Conservation (phyloP, 176 grass and related monocot species). For the Otatea glauca region DNA sequence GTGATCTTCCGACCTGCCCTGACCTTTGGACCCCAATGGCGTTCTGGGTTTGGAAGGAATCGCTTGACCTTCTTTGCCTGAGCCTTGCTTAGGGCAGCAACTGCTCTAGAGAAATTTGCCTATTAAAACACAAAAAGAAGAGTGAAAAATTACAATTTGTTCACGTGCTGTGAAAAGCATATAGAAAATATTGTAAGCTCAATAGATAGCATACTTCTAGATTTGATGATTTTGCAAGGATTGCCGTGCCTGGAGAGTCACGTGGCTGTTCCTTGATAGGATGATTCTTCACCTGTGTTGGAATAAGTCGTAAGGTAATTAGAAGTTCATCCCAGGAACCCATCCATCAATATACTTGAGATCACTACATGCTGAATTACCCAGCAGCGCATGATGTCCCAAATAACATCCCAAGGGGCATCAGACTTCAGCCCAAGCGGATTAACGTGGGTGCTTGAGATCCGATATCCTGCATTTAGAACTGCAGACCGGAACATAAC, state of each 20-base stretch:
- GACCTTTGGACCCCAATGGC: slow-evolving; percentile 90
- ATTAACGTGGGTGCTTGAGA: slow-evolving; percentile 81
- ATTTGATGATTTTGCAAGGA: slow-evolving; percentile 74
- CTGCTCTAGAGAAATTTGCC: slow-evolving; percentile 85
- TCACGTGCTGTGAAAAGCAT: neutral
- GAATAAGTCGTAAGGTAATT: neutral
- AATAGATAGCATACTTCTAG: slow-evolving; percentile 63
- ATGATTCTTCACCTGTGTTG: slow-evolving; percentile 82
- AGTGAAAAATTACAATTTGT: slow-evolving; percentile 13
- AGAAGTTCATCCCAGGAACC: neutral
- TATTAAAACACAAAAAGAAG: slow-evolving; percentile 26
- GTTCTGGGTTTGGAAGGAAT: slow-evolving; percentile 91
- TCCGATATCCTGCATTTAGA: slow-evolving; percentile 92
- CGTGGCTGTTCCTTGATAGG: slow-evolving; percentile 78
- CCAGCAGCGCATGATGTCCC: slow-evolving; percentile 99
- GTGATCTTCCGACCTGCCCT: slow-evolving; percentile 87
- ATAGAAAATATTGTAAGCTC: neutral
- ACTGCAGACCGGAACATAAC: slow-evolving; percentile 89
- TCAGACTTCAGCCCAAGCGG: slow-evolving; percentile 85
- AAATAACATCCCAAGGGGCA: slow-evolving; percentile 95
- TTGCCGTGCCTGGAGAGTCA: slow-evolving; percentile 64
- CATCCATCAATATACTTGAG: neutral
- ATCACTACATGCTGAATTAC: slow-evolving; percentile 41
- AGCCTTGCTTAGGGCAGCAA: slow-evolving; percentile 79
- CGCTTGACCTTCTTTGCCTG: slow-evolving; percentile 81